Evolutionary conservation across 306 rosid species (phyloP), one percentile per base, ranked within the genome.

Genomic region (Corylus avellana): DNA sequence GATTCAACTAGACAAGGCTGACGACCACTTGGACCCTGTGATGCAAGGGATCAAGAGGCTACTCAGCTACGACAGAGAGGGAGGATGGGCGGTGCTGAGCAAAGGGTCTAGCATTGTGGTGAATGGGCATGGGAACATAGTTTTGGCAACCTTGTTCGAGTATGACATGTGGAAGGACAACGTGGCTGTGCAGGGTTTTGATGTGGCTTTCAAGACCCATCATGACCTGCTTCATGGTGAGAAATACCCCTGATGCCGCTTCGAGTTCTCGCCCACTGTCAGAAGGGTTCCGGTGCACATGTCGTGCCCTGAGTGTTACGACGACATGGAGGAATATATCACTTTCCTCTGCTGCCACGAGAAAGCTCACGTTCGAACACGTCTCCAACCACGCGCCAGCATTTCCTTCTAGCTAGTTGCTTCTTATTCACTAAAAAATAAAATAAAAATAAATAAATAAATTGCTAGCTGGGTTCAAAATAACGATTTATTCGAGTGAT

Each of bases 331-430:
- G 44, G 78, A 87, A n/a, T 85, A 86, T 11, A 85, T 89, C 35
- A 85, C 89, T 0, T 90, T 88, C 77, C 87, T 79, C 44, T 90
- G 94, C 76, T 86, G 89, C 82, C 90, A 88, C 5, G 91, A 85
- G 63, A 84, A 90, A 46, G 49, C 11, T 29, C 32, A 29, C 49
- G 49, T 9, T 46, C 8, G 9, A 6, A 46, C 0, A 6, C 49
- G 7, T 46, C 11, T 37, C 29, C 0, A 7, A 8, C 11, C 9
- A 22, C 22, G 22, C 22, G 0, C n/a, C 16, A 4, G 70, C 70
- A 32, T 63, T 32, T 29, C 32, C 32, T 29, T 29, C 32, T 29
- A 29, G 32, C 32, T 29, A 29, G 32, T 2, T 29, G 32, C 2
- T 29, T 29, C 32, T 29, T 29, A 29, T 29, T 29, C 32, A 29